Evolutionary conservation across 2,329 filamentous ascomycete species (phyloP).

Genomic region (Leptographium radiaticola): DNA sequence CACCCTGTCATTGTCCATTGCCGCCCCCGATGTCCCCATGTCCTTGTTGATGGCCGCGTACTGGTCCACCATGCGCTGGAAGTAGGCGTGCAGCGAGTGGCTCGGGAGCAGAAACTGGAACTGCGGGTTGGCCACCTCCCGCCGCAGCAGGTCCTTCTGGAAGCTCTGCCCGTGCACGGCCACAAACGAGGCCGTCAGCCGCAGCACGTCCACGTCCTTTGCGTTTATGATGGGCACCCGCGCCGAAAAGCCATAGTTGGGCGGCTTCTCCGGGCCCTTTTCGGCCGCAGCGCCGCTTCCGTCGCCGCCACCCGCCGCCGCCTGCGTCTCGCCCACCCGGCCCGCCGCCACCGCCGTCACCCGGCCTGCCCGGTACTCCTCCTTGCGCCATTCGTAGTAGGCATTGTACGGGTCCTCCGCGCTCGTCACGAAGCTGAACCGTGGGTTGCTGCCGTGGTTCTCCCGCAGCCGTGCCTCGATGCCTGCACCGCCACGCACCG

Average conservation of each 20-base stretch:
- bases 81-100: slow-evolving; percentile 93
- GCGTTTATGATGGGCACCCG: slow-evolving; percentile 96
- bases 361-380: slow-evolving; percentile 72
- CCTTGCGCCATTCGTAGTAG: slow-evolving; percentile 84
- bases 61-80: slow-evolving; percentile 83
- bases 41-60: slow-evolving; percentile 60
- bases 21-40: slow-evolving; percentile 57
- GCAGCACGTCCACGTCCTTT: slow-evolving; percentile 66
- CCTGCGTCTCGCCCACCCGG: slow-evolving; percentile 48
- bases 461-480: slow-evolving; percentile 79
- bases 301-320: slow-evolving; percentile 21
- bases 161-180: slow-evolving; percentile 87
- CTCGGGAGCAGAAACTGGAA: slow-evolving; percentile 94
- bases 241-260: slow-evolving; percentile 84
- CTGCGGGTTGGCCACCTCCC: slow-evolving; percentile 81
- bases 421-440: slow-evolving; percentile 81
- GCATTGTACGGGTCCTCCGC: slow-evolving; percentile 69
- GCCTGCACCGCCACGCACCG: slow-evolving; percentile 52
- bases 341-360: slow-evolving; percentile 70
- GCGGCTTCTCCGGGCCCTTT: slow-evolving; percentile 70
- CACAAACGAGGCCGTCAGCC: slow-evolving; percentile 77
- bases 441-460: slow-evolving; percentile 73
- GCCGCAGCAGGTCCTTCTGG: slow-evolving; percentile 78
- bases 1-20: slow-evolving; percentile 22
- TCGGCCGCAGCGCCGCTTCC: slow-evolving; percentile 22